Conservation (phyloP, 2,329 filamentous ascomycete genomes). For the Sphaerostilbella broomeana region DNA sequence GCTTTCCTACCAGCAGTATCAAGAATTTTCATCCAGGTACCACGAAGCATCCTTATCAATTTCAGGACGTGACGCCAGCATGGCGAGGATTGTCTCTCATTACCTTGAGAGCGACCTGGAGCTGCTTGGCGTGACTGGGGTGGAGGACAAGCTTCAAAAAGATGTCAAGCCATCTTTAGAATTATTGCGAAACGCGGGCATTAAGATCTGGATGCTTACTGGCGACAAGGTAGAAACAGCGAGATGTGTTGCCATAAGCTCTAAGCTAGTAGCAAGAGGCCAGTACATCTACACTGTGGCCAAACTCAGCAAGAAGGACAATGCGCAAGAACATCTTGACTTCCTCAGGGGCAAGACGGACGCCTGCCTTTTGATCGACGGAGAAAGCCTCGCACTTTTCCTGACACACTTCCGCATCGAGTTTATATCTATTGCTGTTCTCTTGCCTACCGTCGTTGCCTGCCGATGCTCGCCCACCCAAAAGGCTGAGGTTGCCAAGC, state of each 20-base stretch:
- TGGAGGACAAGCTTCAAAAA: conserved; percentile 92
- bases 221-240: conserved; percentile 98
- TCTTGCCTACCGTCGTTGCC: conserved; percentile 84
- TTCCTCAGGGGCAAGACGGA: conserved; percentile 84
- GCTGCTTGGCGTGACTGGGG: conserved; percentile 91
- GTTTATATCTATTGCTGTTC: conserved; percentile 84
- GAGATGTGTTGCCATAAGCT: conserved; percentile 89
- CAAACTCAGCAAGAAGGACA: conserved; percentile 75
- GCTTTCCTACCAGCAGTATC: conserved; percentile 71
- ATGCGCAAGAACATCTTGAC: conserved; percentile 81
- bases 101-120: conserved; percentile 85
- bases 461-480: conserved; percentile 96
- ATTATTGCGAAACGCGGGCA: conserved; percentile 88
- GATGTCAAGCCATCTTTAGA: conserved; percentile 95
- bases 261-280: conserved; percentile 85
- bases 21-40: conserved; percentile 68
- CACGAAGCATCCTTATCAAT: conserved; percentile 76
- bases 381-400: conserved; percentile 79
- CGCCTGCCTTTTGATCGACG: conserved; percentile 84
- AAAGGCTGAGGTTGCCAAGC: conserved; percentile 85
- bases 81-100: conserved; percentile 72
- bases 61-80: conserved; percentile 69
- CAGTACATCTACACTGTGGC: conserved; percentile 94
- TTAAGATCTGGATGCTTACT: conserved; percentile 99
- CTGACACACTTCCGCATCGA: conserved; percentile 74